A percentile compares a stretch with the other conserved stretches of the same genome.
Evolutionary conservation across 1,139 yeast genomes (phyloP).

Genomic region (Blastobotrys illinoisensis): DNA sequence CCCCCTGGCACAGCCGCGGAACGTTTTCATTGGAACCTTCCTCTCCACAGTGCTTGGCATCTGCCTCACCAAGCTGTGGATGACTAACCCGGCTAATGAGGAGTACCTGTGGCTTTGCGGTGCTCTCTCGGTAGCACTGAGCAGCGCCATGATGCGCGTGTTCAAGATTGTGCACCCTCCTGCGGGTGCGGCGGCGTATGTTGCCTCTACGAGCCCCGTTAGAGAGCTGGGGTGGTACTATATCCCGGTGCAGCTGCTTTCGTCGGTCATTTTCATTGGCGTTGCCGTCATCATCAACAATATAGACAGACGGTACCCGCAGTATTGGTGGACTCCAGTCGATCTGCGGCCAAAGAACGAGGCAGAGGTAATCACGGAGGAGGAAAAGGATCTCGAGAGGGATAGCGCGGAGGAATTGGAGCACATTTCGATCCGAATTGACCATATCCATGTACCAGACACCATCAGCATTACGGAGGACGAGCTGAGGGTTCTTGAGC

Average conservation of each 20-base stretch:
- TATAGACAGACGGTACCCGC: slow-evolving; percentile 50
- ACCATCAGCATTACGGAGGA: slow-evolving; percentile 7
- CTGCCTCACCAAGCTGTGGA: slow-evolving; percentile 50
- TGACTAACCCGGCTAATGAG: slow-evolving; percentile 25
- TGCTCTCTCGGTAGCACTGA: slow-evolving; percentile 52
- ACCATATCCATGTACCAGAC: slow-evolving; percentile 7
- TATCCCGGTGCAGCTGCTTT: slow-evolving; percentile 51
- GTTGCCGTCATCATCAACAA: slow-evolving; percentile 57
- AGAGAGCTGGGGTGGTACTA: slow-evolving; percentile 63
- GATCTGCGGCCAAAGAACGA: slow-evolving; percentile 8
- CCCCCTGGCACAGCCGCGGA: slow-evolving; percentile 67
- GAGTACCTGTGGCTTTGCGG: slow-evolving; percentile 56
- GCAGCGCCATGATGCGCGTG: slow-evolving; percentile 54
- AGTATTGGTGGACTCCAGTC: slow-evolving; percentile 58
- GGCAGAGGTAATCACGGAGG: neutral
- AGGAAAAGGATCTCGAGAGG: neutral
- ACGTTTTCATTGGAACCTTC: slow-evolving; percentile 53
- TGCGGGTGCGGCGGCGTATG: slow-evolving; percentile 65
- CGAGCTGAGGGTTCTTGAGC: slow-evolving; percentile 5
- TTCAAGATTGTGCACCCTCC: slow-evolving; percentile 66
- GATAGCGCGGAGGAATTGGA: neutral
- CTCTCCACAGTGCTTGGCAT: slow-evolving; percentile 51
- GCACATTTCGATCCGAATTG: neutral
- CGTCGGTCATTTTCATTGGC: slow-evolving; percentile 45
- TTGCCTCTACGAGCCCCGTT: slow-evolving; percentile 51